These are phyloP conservation scores for Gossypium schwendimanii DNA, from an alignment of 441 rosid genomes.

Conservation along the genomic window DNA sequence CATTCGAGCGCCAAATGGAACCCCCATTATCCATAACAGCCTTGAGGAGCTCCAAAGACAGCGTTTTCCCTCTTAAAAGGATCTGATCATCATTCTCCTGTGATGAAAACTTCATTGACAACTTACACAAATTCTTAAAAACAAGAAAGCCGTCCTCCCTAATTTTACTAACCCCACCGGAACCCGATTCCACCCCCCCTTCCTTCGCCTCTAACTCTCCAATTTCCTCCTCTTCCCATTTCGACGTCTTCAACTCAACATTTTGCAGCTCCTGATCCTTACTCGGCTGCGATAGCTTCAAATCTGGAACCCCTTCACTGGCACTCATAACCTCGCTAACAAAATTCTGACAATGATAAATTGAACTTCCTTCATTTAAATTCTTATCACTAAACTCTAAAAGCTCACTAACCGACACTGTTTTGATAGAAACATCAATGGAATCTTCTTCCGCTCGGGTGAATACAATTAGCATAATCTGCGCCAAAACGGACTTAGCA, in stretches of 20 bases:
- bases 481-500: slow-evolving; percentile 86
- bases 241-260: slow-evolving; percentile 27
- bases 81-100: slow-evolving; percentile 95
- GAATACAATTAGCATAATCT: slow-evolving; percentile 70
- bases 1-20: slow-evolving; percentile 74
- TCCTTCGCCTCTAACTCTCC: slow-evolving; percentile 25
- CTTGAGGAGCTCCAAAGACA: slow-evolving; percentile 84
- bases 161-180: slow-evolving; percentile 47
- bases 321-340: slow-evolving; percentile 58
- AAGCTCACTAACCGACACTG: slow-evolving; percentile 58
- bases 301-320: slow-evolving; percentile 49
- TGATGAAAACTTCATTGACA: slow-evolving; percentile 89
- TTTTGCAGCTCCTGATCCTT: slow-evolving; percentile 24
- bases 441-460: slow-evolving; percentile 70
- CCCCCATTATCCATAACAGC: slow-evolving; percentile 75
- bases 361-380: slow-evolving; percentile 84
- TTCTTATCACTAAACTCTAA: slow-evolving; percentile 78
- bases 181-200: slow-evolving; percentile 24
- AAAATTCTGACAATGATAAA: slow-evolving; percentile 70
- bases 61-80: slow-evolving; percentile 78
- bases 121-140: slow-evolving; percentile 76
- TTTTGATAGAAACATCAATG: slow-evolving; percentile 41
- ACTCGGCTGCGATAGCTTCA: slow-evolving; percentile 22
- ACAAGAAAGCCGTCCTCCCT: slow-evolving; percentile 80
- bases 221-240: slow-evolving; percentile 26